phyloP scores from a whole-genome alignment of 1,139 yeast species.

The Saccharomyces hybrid region DNA sequence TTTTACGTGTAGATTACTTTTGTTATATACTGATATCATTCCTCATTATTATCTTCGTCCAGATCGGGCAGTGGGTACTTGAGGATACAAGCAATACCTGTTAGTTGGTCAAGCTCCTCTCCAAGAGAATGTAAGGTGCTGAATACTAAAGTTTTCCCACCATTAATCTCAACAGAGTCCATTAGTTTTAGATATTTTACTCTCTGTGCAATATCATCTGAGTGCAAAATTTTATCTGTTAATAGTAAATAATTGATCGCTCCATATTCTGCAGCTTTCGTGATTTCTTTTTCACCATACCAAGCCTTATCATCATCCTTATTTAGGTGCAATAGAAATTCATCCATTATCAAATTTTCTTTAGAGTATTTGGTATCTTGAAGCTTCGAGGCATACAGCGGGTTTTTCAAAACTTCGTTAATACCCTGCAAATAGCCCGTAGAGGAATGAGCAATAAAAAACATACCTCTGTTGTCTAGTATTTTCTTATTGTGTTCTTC shows the following conservation, averaged over 20 bases:
- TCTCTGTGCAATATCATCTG: conserved; percentile 63
- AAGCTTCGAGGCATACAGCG: conserved; percentile 55
- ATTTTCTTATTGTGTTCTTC: conserved; percentile 49
- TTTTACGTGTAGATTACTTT: not conserved
- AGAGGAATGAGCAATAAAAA: conserved; percentile 74
- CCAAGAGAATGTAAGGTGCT: conserved; percentile 89
- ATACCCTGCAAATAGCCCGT: conserved; percentile 91
- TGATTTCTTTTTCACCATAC: conserved; percentile 83
- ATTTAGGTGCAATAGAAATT: conserved; percentile 67
- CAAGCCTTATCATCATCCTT: conserved; percentile 82
- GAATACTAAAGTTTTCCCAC: conserved; percentile 73
- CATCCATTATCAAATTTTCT: conserved; percentile 65
- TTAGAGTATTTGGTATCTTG: conserved; percentile 77
- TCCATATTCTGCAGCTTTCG: conserved; percentile 65
- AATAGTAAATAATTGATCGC: conserved; percentile 70
- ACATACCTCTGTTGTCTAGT: conserved; percentile 55
- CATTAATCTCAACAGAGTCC: conserved; percentile 60
- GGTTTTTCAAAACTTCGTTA: conserved; percentile 73
- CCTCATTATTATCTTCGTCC: conserved; percentile 54
- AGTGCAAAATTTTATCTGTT: conserved; percentile 73
- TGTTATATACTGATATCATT: not conserved
- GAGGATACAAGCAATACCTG: conserved; percentile 85
- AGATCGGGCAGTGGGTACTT: conserved; percentile 80
- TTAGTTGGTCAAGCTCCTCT: conserved; percentile 76
- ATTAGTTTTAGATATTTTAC: conserved; percentile 60